Evolutionary conservation across 768 basidiomycete genomes (phyloP).

Genomic region (Gelatoporia subvermispora): DNA sequence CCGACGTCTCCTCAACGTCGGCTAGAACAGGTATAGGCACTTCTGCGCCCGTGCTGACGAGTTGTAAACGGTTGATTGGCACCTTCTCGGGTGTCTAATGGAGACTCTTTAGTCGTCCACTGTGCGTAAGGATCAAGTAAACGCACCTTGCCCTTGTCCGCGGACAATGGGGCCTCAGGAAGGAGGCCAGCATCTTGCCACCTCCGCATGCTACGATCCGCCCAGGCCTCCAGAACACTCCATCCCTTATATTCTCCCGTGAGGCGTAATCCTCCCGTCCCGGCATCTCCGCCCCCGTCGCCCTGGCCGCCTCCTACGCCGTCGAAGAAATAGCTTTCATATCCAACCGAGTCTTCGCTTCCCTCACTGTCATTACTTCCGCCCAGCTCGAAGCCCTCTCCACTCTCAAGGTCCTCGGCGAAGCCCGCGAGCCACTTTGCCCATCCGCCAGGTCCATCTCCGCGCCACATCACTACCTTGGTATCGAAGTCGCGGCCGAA

Average conservation of each 20-base stretch:
- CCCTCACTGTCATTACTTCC: slow-evolving; percentile 55
- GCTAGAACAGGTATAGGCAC: slow-evolving; percentile 61
- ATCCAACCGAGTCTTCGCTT: slow-evolving; percentile 81
- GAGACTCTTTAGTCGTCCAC: not conserved
- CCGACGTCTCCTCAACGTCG: slow-evolving; percentile 17
- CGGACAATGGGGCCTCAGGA: slow-evolving; percentile 30
- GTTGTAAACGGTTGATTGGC: slow-evolving; percentile 9
- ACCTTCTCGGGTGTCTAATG: slow-evolving; percentile 39
- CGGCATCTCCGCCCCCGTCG: slow-evolving; percentile 72
- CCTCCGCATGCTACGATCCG: slow-evolving; percentile 79
- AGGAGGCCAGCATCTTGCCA: slow-evolving; percentile 83
- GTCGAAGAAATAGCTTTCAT: slow-evolving; percentile 83
- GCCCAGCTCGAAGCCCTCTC: slow-evolving; percentile 85
- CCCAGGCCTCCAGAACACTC: slow-evolving; percentile 91
- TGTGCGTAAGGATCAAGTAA: not conserved
- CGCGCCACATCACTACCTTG: slow-evolving; percentile 91
- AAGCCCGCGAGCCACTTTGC: slow-evolving; percentile 90
- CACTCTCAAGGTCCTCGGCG: slow-evolving; percentile 86
- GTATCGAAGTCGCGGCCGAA: slow-evolving; percentile 99
- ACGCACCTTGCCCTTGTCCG: slow-evolving; percentile 47
- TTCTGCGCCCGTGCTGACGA: slow-evolving; percentile 36
- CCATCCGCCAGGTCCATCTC: slow-evolving; percentile 91
- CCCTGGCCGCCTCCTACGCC: slow-evolving; percentile 73
- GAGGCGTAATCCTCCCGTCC: slow-evolving; percentile 63
- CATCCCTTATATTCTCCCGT: slow-evolving; percentile 88